Evolutionary conservation across 1,284 basidiomycete genomes (phyloP).

Genomic region (Pseudozyma sp.): DNA sequence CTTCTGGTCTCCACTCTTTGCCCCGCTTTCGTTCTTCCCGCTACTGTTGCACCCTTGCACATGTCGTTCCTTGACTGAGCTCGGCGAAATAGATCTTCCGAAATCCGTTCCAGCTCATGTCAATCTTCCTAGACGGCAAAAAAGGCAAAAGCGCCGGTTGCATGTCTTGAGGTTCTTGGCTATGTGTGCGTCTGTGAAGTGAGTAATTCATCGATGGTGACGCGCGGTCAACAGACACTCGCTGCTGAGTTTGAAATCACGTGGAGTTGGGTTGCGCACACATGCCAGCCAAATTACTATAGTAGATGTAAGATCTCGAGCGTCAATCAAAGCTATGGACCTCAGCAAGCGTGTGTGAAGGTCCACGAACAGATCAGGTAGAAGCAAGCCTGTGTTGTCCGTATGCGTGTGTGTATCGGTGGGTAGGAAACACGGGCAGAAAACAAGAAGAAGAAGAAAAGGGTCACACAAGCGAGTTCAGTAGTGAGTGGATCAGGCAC

Average conservation of each 20-base stretch:
- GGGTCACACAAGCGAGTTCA: too few species aligned
- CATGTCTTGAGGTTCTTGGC: not conserved
- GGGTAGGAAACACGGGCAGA: not conserved
- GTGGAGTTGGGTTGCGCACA: too few species aligned
- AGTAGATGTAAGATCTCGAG: not conserved
- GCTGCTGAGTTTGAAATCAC: slow-evolving; percentile 1
- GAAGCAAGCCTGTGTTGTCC: not conserved
- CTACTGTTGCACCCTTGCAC: not conserved
- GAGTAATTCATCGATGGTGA: not conserved
- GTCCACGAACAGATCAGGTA: not conserved
- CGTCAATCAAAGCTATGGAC: not conserved
- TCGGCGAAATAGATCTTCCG: not conserved
- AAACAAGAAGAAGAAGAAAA: slow-evolving; percentile 3
- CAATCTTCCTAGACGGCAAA: too few species aligned
- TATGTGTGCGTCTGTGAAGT: not conserved
- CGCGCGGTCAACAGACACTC: not conserved
- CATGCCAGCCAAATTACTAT: too few species aligned
- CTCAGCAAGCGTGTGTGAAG: too few species aligned
- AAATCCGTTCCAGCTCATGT: not conserved
- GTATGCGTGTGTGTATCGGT: too few species aligned
- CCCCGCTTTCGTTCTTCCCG: not conserved
- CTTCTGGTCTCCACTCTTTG: not conserved
- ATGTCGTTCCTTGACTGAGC: not conserved
- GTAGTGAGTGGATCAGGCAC: slow-evolving; percentile 6
- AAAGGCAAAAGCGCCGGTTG: too few species aligned